Conservation (phyloP, 1,284 basidiomycete species). For the Marasmius oreades region DNA sequence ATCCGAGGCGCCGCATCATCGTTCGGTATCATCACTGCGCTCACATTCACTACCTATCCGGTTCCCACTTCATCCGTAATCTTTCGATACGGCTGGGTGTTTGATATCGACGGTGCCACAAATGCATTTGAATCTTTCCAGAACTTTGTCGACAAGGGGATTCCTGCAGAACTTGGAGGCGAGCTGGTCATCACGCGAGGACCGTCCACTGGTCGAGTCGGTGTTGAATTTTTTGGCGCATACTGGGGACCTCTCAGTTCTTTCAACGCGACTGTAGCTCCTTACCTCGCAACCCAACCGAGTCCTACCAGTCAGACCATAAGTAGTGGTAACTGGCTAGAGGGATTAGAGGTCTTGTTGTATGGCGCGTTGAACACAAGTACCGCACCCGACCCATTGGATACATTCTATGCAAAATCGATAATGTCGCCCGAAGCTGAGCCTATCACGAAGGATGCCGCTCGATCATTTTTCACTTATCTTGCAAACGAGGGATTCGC, state of each 20-base stretch:
- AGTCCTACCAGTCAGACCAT: neutral
- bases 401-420: constrained; percentile 29
- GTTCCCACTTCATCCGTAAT: constrained; percentile 22
- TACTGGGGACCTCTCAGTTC: constrained; percentile 6
- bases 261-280: constrained; percentile 1
- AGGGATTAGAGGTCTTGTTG: neutral
- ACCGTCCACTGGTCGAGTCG: neutral
- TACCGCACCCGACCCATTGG: neutral
- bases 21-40: constrained; percentile 29
- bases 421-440: constrained; percentile 7
- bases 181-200: constrained; percentile 11
- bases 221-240: constrained; percentile 8
- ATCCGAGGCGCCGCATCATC: constrained; percentile 29
- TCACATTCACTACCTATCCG: constrained; percentile 24
- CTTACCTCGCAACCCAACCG: neutral
- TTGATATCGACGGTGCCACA: constrained; percentile 11
- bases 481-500: neutral
- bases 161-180: constrained; percentile 15
- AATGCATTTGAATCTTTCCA: constrained; percentile 19
- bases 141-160: constrained; percentile 10
- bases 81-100: constrained; percentile 15
- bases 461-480: constrained; percentile 11
- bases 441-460: neutral
- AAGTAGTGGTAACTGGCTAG: neutral
- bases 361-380: constrained; percentile 1